Conservation (phyloP, 2,329 filamentous ascomycete species). For the Shiraia bambusicola region DNA sequence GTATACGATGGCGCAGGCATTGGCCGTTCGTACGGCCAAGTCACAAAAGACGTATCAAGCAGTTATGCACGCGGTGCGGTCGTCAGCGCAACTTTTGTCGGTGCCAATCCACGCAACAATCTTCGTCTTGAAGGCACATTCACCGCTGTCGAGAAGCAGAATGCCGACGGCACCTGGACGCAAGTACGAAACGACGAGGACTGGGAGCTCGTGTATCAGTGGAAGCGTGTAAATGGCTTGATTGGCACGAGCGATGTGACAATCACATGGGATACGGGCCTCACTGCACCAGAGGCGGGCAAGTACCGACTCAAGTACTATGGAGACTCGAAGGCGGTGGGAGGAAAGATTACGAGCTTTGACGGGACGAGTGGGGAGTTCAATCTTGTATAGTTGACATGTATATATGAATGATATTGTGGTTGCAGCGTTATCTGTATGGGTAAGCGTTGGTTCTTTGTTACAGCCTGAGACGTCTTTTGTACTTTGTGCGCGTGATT, state of each 20-base stretch:
- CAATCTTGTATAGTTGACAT: conserved; percentile 9
- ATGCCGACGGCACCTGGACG: conserved; percentile 59
- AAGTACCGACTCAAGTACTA: conserved; percentile 80
- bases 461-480: no score
- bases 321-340: conserved; percentile 72
- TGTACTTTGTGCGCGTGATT: no score
- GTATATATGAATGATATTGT: not conserved
- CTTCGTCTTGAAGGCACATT: conserved; percentile 77
- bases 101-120: conserved; percentile 88
- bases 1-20: conserved; percentile 69
- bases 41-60: conserved; percentile 57
- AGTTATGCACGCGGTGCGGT: conserved; percentile 62
- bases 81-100: conserved; percentile 72
- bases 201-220: conserved; percentile 80
- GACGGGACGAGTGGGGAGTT: conserved; percentile 32
- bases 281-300: conserved; percentile 54
- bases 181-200: conserved; percentile 72
- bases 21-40: conserved; percentile 70
- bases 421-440: no score
- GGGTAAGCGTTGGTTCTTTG: no score
- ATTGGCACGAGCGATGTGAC: conserved; percentile 76
- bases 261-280: conserved; percentile 73
- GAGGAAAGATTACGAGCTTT: conserved; percentile 66
- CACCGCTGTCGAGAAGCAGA: conserved; percentile 69
- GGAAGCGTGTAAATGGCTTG: conserved; percentile 70